Base-by-base conservation (phyloP, 352 stramenopile genomes). In the Blastocystis sp. region DNA sequence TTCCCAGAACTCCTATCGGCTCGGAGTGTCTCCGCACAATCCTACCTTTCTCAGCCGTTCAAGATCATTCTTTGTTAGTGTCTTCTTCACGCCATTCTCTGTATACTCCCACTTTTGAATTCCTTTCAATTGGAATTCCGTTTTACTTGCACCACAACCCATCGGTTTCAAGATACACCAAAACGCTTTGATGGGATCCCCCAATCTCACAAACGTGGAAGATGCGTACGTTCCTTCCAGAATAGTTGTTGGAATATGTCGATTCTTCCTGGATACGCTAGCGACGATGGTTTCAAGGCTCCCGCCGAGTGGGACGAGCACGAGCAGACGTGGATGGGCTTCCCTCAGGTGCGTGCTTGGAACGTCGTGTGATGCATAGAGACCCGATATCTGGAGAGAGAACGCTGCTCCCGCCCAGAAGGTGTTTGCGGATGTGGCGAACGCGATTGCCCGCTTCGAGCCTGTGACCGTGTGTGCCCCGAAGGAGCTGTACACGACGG, bases 391-490 rank as follows among this genome's bases (percentile, higher is more conserved):
- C 38, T 89, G 87, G 87, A 88, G 69, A 65, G 65, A 64, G 11
- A 71, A 67, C 36, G 87, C 87, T 32, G 44, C 40, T 51, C 87
- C 86, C 42, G 87, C 87, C 4, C 87, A 89, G 48, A 57, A 72
- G 27, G 84, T 77, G 14, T 89, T 75, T 75, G 63, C 84, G 16
- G 46, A 44, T 29, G 87, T 89, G 27, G 87, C 87, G 14, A 78
- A 81, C 24, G 84, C 87, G 44, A 89, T 89, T 72, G 54, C 87
- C 8, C 44, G 75, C 14, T 89, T 89, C 53, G 87, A 89, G 61
- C 49, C 71, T 48, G 87, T 89, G n/a, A 87, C 54, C 29, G 71
- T 89, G n/a, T 73, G 84, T 44, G 73, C 81, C 63, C 81, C 71
- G 21, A 71, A 84, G 24, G 63, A 87, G 42, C n/a, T 63, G n/a